phyloP scores from a whole-genome alignment of 2,329 filamentous ascomycete species.

The Gaeumannomyces sp. region DNA sequence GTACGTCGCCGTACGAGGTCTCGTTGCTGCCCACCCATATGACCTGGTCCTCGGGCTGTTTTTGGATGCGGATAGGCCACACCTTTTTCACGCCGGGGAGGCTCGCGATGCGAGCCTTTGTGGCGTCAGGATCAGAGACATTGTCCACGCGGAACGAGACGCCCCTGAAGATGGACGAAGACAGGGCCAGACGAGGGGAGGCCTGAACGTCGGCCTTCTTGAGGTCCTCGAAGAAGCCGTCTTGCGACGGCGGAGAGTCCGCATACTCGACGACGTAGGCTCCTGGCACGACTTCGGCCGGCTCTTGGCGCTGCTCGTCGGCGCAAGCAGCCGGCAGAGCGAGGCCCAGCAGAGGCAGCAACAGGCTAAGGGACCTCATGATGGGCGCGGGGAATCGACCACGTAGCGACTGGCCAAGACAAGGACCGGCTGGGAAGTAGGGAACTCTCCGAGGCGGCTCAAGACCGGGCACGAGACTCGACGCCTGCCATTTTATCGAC shows the following conservation, averaged over 20 bases:
- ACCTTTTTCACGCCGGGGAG: slow-evolving; percentile 14
- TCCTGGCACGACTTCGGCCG: background rate
- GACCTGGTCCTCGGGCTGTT: background rate
- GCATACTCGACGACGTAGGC: background rate
- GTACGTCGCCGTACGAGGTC: background rate
- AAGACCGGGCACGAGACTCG: too few relatives aligned
- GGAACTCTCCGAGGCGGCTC: too few relatives aligned
- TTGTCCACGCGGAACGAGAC: slow-evolving; percentile 15
- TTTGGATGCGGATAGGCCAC: slow-evolving; percentile 15
- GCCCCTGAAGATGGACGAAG: slow-evolving; percentile 14
- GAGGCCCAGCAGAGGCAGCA: too few relatives aligned
- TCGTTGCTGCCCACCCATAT: too few relatives aligned
- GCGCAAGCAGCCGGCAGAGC: too few relatives aligned
- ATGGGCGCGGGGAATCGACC: too few relatives aligned
- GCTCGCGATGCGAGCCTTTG: slow-evolving; percentile 10
- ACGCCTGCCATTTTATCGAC: too few relatives aligned
- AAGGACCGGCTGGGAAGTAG: too few relatives aligned
- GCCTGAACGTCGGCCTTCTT: background rate
- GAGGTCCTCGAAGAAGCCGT: background rate
- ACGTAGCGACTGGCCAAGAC: too few relatives aligned
- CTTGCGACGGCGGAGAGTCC: background rate
- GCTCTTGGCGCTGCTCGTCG: background rate
- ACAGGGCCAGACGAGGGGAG: slow-evolving; percentile 6
- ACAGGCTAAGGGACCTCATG: too few relatives aligned
- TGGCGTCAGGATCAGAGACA: background rate